A percentile compares a stretch with the other conserved stretches of the same genome.
These are phyloP conservation scores for Boletus rubropictus DNA, from an alignment of 768 basidiomycete genomes.

Conservation along the genomic window DNA sequence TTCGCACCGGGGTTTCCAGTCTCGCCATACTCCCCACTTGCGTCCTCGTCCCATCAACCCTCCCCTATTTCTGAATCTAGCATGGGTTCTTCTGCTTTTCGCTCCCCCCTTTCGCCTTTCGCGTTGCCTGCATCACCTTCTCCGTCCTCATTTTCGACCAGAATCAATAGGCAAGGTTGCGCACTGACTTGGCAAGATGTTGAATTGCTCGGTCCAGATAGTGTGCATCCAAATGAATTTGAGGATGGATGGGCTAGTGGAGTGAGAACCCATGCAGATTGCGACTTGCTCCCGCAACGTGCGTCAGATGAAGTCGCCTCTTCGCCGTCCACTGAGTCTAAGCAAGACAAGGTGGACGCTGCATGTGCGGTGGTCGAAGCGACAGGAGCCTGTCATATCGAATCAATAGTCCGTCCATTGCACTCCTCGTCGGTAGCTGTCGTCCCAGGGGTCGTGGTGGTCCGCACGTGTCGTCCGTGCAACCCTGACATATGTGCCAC, in stretches of 20 bases:
- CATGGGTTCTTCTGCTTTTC: conserved; percentile 11
- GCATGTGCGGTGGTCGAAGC: conserved; percentile 5
- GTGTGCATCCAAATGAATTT: conserved; percentile 38
- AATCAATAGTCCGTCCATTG: background rate
- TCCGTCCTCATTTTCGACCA: conserved; percentile 8
- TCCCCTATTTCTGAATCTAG: conserved; percentile 20
- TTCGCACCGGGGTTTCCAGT: conserved; percentile 8
- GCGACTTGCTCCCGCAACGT: conserved; percentile 6
- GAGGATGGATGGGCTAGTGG: conserved; percentile 33
- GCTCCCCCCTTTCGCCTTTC: conserved; percentile 13
- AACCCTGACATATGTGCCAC: conserved; percentile 59
- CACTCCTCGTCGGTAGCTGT: conserved; percentile 1
- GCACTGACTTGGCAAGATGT: conserved; percentile 39
- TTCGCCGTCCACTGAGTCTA: background rate
- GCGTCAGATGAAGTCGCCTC: background rate
- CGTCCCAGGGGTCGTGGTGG: conserved; percentile 39
- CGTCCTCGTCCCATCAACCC: conserved; percentile 10
- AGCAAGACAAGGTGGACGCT: conserved; percentile 3
- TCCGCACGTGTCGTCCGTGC: conserved; percentile 61
- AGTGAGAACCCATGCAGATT: conserved; percentile 10
- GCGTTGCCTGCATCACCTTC: conserved; percentile 5
- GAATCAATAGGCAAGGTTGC: conserved; percentile 12
- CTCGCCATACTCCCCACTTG: conserved; percentile 19
- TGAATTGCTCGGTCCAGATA: conserved; percentile 43
- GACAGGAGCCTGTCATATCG: conserved; percentile 1